Evolutionary conservation across 129 eudicot species (phyloP), one percentile per base, ranked within the genome.

Genomic region (Ambrosia artemisiifolia): DNA sequence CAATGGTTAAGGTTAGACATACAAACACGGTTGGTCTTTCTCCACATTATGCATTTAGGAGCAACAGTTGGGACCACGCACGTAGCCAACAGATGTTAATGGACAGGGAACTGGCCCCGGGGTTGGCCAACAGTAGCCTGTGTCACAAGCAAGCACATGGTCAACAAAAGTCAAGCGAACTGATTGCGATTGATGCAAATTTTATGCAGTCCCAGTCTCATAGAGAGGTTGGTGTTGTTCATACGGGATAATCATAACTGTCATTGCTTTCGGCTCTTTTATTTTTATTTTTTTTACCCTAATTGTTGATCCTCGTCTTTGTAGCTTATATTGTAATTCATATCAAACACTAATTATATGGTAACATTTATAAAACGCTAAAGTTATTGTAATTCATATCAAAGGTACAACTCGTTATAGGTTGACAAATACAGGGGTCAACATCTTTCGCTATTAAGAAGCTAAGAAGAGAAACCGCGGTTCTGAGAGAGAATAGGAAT

Each of bases 121-220:
- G 86, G 63, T 47, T 87, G 76, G 82, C 84, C 30, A 87, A 87
- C 16, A 83, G 84, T 60, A 79, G 81, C 65, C 87, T 86, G 19
- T 90, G 65, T 69, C 81, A 77, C 65, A 81, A 80, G 70, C 87
- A 17, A 75, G 44, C 19, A 24, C 17, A 57, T 12, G 63, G 17
- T 57, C 63, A 57, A 57, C 35, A 1, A 57, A 57, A 57, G 63
- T 57, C 63, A 57, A 28, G 36, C 16, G 38, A 57, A 57, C 38
- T 57, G 63, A 57, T 28, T 57, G 63, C 36, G 12, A 11, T 28
- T 11, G 63, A 57, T 57, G 63, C 63, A 57, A 57, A 28, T 14
- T 57, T 57, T 57, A 11, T 57, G 36, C 63, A 57, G 8, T 34
- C 38, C 16, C 17, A 57, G 63, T 12, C 63, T 57, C 63, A 11